phyloP scores from a whole-genome alignment of 179 eudicot genomes.

The Heliamphora ciliata region DNA sequence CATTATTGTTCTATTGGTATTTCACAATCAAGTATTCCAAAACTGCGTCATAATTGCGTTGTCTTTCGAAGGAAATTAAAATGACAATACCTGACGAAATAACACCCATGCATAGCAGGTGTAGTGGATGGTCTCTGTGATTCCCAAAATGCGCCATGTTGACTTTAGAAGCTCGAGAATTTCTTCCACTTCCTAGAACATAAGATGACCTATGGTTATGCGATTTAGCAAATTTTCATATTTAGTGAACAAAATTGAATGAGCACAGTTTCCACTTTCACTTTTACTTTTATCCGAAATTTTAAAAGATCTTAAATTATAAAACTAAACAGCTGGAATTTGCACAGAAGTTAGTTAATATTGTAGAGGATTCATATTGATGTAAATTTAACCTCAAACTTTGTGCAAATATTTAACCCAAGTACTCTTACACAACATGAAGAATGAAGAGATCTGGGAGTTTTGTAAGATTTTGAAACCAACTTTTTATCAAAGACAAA shows the following conservation, averaged over 20 bases:
- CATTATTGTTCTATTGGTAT: background rate
- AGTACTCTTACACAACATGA: background rate
- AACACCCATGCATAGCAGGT: conserved; percentile 95
- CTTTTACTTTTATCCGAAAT: background rate
- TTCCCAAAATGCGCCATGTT: conserved; percentile 92
- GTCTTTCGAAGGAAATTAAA: background rate
- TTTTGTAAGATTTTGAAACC: background rate
- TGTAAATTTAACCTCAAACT: background rate
- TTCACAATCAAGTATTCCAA: background rate
- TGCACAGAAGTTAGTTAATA: background rate
- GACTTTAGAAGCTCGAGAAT: conserved; percentile 95
- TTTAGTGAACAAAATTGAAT: background rate
- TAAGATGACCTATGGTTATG: conserved; percentile 10
- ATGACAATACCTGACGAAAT: conserved; percentile 80
- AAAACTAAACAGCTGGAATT: conserved; percentile 6
- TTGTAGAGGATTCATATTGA: conserved; percentile 3
- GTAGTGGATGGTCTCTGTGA: conserved; percentile 91
- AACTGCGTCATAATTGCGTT: background rate
- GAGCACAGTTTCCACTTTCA: conserved; percentile 7
- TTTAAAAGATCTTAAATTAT: background rate
- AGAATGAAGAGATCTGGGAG: background rate
- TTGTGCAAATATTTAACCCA: background rate
- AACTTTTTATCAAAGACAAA: too few relatives aligned
- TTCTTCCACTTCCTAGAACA: conserved; percentile 86
- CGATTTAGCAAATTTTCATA: background rate